Conservation (phyloP, 2,329 filamentous ascomycete genomes). For the Magnaporthiopsis incrustans region DNA sequence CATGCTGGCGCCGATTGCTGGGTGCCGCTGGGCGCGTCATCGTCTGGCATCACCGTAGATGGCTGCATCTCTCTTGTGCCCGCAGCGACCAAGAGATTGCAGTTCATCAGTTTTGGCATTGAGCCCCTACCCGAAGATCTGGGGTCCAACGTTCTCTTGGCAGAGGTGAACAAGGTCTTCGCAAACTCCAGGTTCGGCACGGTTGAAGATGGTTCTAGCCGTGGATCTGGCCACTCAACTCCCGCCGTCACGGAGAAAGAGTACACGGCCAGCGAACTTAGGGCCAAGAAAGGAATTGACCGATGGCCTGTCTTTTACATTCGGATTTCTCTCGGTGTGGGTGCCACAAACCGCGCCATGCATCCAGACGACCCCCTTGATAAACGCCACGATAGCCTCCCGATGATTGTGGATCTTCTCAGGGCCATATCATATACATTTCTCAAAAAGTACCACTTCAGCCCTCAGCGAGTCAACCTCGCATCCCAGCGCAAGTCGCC, state of each 20-base stretch:
- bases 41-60: constrained; percentile 50
- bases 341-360: constrained; percentile 9
- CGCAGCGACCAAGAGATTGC: constrained; percentile 60
- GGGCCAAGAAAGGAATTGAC: constrained; percentile 60
- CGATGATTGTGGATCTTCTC: constrained; percentile 55
- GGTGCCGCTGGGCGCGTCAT: constrained; percentile 63
- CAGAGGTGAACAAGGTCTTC: constrained; percentile 73
- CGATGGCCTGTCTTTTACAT: constrained; percentile 86
- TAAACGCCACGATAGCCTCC: constrained; percentile 39
- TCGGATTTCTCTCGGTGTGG: constrained; percentile 42
- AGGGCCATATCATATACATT: constrained; percentile 65
- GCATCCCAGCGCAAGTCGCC: not conserved
- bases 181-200: constrained; percentile 67
- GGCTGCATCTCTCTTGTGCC: constrained; percentile 67
- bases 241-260: constrained; percentile 32
- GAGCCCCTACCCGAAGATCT: constrained; percentile 50
- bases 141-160: constrained; percentile 60
- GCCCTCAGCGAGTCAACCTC: constrained; percentile 33
- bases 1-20: constrained; percentile 47
- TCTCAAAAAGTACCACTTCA: constrained; percentile 63
- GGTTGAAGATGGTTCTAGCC: constrained; percentile 37
- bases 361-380: constrained; percentile 34
- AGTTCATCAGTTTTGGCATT: constrained; percentile 77
- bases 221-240: constrained; percentile 22
- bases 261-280: constrained; percentile 43